Conservation (phyloP, 495 filamentous ascomycete genomes). For the Aspergillus nanangensis region DNA sequence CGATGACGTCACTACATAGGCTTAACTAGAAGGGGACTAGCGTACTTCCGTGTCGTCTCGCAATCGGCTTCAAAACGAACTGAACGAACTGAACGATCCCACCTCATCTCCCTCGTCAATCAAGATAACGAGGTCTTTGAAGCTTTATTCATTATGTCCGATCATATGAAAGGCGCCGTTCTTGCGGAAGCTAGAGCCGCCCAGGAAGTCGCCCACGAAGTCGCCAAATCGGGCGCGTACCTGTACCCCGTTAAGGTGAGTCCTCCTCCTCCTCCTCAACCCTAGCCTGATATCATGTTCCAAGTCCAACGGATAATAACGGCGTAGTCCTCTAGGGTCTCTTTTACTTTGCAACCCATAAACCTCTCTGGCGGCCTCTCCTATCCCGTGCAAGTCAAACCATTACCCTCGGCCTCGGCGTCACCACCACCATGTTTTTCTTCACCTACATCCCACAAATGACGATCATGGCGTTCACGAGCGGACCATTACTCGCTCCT, state of each 20-base stretch:
- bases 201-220: conserved; percentile 51
- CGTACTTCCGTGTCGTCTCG: no score
- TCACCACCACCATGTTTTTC: conserved; percentile 77
- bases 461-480: conserved; percentile 70
- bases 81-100: no score
- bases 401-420: conserved; percentile 61
- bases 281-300: neutral
- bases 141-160: conserved; percentile 29
- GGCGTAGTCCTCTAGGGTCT: no score
- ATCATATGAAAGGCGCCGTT: conserved; percentile 37
- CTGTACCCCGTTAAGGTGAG: conserved; percentile 78
- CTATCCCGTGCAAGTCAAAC: conserved; percentile 64
- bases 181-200: conserved; percentile 33
- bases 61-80: no score
- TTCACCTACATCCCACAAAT: conserved; percentile 90
- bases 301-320: neutral
- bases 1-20: no score
- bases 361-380: conserved; percentile 59
- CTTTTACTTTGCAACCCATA: conserved; percentile 59
- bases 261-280: neutral
- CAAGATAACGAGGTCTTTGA: neutral
- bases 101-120: no score
- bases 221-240: conserved; percentile 71
- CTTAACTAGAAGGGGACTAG: no score
- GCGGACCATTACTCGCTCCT: conserved; percentile 67